Base-by-base conservation (phyloP, 768 basidiomycete species). In the Paxillus involutus region DNA sequence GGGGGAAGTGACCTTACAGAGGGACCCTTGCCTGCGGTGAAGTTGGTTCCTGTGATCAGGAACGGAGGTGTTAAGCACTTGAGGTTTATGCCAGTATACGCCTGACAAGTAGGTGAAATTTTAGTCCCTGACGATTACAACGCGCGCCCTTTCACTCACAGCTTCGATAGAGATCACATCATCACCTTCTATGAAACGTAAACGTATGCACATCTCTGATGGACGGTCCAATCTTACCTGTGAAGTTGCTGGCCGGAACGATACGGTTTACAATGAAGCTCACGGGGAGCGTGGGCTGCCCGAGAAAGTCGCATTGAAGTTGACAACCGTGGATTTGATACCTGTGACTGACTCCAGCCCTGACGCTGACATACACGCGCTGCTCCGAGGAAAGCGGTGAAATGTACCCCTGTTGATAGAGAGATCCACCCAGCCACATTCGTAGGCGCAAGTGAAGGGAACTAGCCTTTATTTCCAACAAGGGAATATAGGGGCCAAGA, bases 91-190 rank as follows among this genome's bases (percentile, higher is more conserved):
- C 26, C 26, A 26, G 26, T 39, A 32, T 59, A 47, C 24, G 24
- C 36, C 44, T 37, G 43, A 44, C n/a, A 52, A 6, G n/a, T 17
- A 46, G 32, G 36, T 30, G 12, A 21, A 35, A 5, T n/a, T 37
- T 35, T 11, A 30, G 24, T 16, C 19, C 37, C 21, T 19, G 39
- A 16, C n/a, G 35, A 14, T 14, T 19, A 21, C n/a, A n/a, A n/a
- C 14, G 17, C 21, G 24, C 12, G 6, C 16, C 10, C 13, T 29
- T 39, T n/a, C 29, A 46, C 55, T 53, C 47, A 51, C 81, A 36
- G 85, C 86, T 60, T 89, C 85, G 29, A 88, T 85, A 1, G 83
- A 81, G 39, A 89, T 73, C 17, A 77, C 80, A 12, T 85, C 84
- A 42, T 81, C 76, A 19, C 78, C 82, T 58, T 88, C 84, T 24